phyloP scores from a whole-genome alignment of 306 rosid species.

The Mucuna pruriens region DNA sequence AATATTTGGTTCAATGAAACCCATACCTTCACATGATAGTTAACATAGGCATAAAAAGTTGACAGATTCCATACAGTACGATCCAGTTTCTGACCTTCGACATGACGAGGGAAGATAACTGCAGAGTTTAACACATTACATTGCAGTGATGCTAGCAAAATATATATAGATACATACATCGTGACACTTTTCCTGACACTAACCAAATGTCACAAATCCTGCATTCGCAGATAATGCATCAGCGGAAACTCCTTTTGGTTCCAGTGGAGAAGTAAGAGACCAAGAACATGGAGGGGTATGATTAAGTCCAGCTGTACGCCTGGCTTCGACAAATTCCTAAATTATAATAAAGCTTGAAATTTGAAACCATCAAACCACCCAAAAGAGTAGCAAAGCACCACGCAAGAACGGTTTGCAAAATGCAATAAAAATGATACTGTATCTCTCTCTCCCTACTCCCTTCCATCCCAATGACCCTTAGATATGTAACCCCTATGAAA shows the following conservation, averaged over 20 bases:
- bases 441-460: slow-evolving; percentile 5
- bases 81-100: slow-evolving; percentile 89
- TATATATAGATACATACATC: not conserved
- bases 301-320: slow-evolving; percentile 85
- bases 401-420: slow-evolving; percentile 32
- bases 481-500: slow-evolving; percentile 27
- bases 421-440: slow-evolving; percentile 19
- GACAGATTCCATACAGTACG: slow-evolving; percentile 92
- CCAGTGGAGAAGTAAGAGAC: slow-evolving; percentile 83
- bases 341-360: slow-evolving; percentile 39
- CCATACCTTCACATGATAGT: slow-evolving; percentile 95
- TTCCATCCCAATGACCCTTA: slow-evolving; percentile 23
- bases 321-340: slow-evolving; percentile 98
- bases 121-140: slow-evolving; percentile 50
- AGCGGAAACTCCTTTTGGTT: slow-evolving; percentile 70
- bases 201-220: slow-evolving; percentile 95
- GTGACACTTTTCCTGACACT: slow-evolving; percentile 40
- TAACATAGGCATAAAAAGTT: slow-evolving; percentile 92
- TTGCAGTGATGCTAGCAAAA: slow-evolving; percentile 23
- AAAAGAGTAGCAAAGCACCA: slow-evolving; percentile 34
- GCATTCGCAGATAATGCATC: slow-evolving; percentile 88
- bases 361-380: slow-evolving; percentile 42
- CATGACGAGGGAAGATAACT: slow-evolving; percentile 93
- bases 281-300: slow-evolving; percentile 88
- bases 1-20: slow-evolving; percentile 28